Conservation (phyloP, 1,139 yeast species). For the Yamadazyma taylorii region DNA sequence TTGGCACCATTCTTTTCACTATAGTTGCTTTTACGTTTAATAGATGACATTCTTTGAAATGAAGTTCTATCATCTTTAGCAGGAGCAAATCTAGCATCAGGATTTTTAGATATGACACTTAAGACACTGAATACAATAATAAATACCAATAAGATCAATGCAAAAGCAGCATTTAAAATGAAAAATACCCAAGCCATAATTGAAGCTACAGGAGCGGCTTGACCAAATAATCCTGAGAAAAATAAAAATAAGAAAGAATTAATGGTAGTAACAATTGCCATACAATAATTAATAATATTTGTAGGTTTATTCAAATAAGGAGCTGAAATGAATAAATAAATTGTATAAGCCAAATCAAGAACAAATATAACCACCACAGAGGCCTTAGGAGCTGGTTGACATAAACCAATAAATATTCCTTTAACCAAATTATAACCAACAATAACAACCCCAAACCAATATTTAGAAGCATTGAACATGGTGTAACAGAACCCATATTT, state of each 20-base stretch:
- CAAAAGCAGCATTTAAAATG: slow-evolving; percentile 73
- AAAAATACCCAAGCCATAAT: slow-evolving; percentile 83
- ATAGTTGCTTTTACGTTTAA: slow-evolving; percentile 22
- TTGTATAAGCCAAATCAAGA: slow-evolving; percentile 62
- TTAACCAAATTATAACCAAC: slow-evolving; percentile 56
- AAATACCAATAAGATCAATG: slow-evolving; percentile 60
- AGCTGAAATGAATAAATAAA: slow-evolving; percentile 52
- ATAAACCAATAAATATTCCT: slow-evolving; percentile 63
- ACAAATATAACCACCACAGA: slow-evolving; percentile 67
- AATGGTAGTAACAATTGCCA: slow-evolving; percentile 61
- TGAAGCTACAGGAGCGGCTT: slow-evolving; percentile 64
- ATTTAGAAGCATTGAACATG: slow-evolving; percentile 73
- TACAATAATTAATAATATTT: slow-evolving; percentile 62
- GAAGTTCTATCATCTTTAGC: slow-evolving; percentile 84
- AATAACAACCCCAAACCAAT: slow-evolving; percentile 72
- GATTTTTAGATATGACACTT: slow-evolving; percentile 68
- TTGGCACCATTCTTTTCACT: slow-evolving; percentile 11
- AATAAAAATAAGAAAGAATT: slow-evolving; percentile 74
- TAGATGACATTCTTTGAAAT: slow-evolving; percentile 61
- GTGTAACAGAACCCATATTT: slow-evolving; percentile 79
- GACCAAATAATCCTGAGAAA: slow-evolving; percentile 71
- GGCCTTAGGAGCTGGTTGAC: slow-evolving; percentile 69
- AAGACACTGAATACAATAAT: slow-evolving; percentile 57
- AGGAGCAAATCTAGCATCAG: slow-evolving; percentile 80
- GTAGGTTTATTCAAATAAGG: slow-evolving; percentile 78